Conservation (phyloP, 1,284 basidiomycete genomes). For the Neolentinus lepideus region DNA sequence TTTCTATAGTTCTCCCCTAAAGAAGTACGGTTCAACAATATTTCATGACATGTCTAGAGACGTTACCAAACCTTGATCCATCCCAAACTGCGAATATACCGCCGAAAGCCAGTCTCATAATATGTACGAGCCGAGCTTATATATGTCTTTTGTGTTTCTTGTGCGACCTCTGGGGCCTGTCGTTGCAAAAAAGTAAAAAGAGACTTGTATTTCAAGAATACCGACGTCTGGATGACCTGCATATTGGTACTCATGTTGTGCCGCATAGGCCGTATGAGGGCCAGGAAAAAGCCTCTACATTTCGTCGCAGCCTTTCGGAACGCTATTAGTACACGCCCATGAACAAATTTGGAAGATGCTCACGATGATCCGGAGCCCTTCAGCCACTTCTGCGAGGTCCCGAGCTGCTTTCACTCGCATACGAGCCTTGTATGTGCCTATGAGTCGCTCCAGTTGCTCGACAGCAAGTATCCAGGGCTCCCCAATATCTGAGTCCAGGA, state of each 20-base stretch:
- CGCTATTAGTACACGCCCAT: not conserved
- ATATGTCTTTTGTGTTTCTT: constrained; percentile 89
- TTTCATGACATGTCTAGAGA: not conserved
- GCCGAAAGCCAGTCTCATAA: constrained; percentile 92
- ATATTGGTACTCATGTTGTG: constrained; percentile 87
- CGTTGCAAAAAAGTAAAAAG: constrained; percentile 85
- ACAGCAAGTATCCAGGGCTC: constrained; percentile 83
- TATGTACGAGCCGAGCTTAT: constrained; percentile 81
- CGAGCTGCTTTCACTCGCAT: constrained; percentile 79
- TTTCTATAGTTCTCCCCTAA: constrained; percentile 57
- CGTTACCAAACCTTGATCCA: constrained; percentile 56
- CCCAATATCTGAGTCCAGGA: constrained; percentile 79
- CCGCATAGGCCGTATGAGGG: constrained; percentile 77
- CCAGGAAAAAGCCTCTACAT: constrained; percentile 82
- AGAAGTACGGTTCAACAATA: not conserved
- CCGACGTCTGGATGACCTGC: constrained; percentile 85
- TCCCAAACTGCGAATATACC: constrained; percentile 81
- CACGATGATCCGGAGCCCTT: constrained; percentile 83
- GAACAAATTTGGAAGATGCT: constrained; percentile 14
- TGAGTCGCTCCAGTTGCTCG: constrained; percentile 69
- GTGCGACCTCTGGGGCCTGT: constrained; percentile 77
- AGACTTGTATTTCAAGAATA: constrained; percentile 80
- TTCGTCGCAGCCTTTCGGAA: constrained; percentile 72
- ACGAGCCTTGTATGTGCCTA: constrained; percentile 64
- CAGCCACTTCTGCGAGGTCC: constrained; percentile 76